phyloP scores from a whole-genome alignment of 148 eudicot genomes.

The Salicornia ramosissima region DNA sequence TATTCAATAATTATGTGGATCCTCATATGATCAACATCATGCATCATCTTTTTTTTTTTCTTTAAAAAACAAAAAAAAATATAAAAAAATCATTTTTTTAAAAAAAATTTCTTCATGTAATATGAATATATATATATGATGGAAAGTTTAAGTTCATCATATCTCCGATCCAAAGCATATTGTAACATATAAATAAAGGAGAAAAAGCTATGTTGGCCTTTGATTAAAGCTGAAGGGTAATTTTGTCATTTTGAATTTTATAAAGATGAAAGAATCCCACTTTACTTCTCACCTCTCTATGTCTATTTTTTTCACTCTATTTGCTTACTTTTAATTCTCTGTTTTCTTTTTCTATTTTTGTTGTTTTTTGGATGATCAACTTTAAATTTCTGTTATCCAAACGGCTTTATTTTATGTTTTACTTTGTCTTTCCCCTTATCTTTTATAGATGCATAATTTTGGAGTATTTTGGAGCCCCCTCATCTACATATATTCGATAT shows the following conservation, averaged over 20 bases:
- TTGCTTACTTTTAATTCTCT: conserved; percentile 50
- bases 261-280: conserved; percentile 35
- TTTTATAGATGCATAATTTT: conserved; percentile 12
- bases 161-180: conserved; percentile 46
- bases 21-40: conserved; percentile 23
- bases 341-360: conserved; percentile 27
- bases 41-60: conserved; percentile 2
- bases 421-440: conserved; percentile 16
- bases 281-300: conserved; percentile 33
- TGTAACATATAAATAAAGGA: too few species aligned
- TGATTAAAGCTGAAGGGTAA: conserved; percentile 53
- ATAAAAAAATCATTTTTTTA: too few species aligned
- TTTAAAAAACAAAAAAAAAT: too few species aligned
- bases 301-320: conserved; percentile 36
- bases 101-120: conserved; percentile 20
- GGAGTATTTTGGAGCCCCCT: too few species aligned
- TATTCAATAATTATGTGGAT: conserved; percentile 25
- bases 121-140: too few species aligned
- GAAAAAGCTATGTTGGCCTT: conserved; percentile 16
- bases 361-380: conserved; percentile 8
- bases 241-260: conserved; percentile 39
- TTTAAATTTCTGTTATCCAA: conserved; percentile 72
- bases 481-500: too few species aligned
- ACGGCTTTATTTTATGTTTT: conserved; percentile 36
- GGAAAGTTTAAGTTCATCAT: conserved; percentile 50